Conservation (phyloP, 805 yeast genomes). For the Scheffersomyces lignosus region DNA sequence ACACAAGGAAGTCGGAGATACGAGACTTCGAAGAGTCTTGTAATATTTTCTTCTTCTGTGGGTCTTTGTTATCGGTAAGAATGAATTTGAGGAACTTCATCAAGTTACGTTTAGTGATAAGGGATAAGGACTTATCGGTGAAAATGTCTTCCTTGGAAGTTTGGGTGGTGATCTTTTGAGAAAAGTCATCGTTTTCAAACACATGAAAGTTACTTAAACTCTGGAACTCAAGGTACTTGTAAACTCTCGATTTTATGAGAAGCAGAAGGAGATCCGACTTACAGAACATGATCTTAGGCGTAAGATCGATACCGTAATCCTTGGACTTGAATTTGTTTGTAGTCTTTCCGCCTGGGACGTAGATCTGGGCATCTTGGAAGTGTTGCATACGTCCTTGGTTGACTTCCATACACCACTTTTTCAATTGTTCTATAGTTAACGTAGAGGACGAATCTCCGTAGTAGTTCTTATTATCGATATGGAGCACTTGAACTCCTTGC, state of each 20-base stretch:
- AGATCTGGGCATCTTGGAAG: conserved; percentile 72
- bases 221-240: conserved; percentile 89
- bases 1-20: conserved; percentile 57
- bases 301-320: conserved; percentile 84
- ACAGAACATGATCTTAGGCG: conserved; percentile 87
- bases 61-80: conserved; percentile 57
- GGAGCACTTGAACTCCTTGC: conserved; percentile 96
- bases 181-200: conserved; percentile 89
- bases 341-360: conserved; percentile 63
- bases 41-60: conserved; percentile 57
- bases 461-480: conserved; percentile 78
- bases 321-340: conserved; percentile 54
- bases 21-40: conserved; percentile 55
- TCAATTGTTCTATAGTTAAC: conserved; percentile 80
- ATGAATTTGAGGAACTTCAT: conserved; percentile 94
- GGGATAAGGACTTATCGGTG: conserved; percentile 76
- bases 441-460: conserved; percentile 92
- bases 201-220: conserved; percentile 87
- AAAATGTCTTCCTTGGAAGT: conserved; percentile 88
- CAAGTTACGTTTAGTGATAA: conserved; percentile 74
- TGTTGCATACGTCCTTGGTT: conserved; percentile 47
- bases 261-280: conserved; percentile 82
- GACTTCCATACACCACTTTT: conserved; percentile 76
- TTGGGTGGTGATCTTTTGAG: conserved; percentile 64
- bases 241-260: conserved; percentile 81